Evolutionary conservation across 441 rosid genomes (phyloP), one percentile per base, ranked within the genome.

Genomic region (Croton laevigatus): DNA sequence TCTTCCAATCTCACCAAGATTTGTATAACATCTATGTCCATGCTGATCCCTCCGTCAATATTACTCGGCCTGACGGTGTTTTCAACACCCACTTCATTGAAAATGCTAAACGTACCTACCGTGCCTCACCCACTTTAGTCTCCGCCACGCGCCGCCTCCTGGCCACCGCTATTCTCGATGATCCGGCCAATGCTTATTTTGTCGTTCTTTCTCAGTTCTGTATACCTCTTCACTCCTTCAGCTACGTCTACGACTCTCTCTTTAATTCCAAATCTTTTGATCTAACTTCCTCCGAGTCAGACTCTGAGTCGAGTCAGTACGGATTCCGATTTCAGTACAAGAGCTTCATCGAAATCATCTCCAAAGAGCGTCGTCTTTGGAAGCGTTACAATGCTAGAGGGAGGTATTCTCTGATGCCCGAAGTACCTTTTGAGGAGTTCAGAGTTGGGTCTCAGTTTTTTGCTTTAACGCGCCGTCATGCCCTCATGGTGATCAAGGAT

Each of bases 71-170:
- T 10, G 59, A 49, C 34, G 85, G 86, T 17, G 86, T 88, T n/a
- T 85, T 91, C 57, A 42, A 55, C 7, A 73, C 81, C 68, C 80
- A 81, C 0, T 85, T 89, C 81, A 92, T 92, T 61, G 71, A 79
- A 4, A 17, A 78, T 8, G 81, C 97, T 36, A 90, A 88, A 68
- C 91, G 83, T 37, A 92, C 98, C 27, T 82, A 72, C 73, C 88
- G 98, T 1, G 96, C 93, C 6, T 94, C 98, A 16, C 94, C 98
- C 2, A 89, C 98, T 0, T 86, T 94, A 2, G 84, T 94, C 75
- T 82, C 98, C 59, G 97, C 98, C 79, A 88, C 93, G 40, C 85
- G 97, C 70, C 91, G 97, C 65, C 91, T 91, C 52, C 79, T 94
- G 4, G 98, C 98, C 63, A 85, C 83, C 44, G 98, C 98, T 16